A percentile compares a stretch with the other conserved stretches of the same genome.
phyloP scores from a whole-genome alignment of 352 stramenopile genomes.

The Phytophthora aleatoria region DNA sequence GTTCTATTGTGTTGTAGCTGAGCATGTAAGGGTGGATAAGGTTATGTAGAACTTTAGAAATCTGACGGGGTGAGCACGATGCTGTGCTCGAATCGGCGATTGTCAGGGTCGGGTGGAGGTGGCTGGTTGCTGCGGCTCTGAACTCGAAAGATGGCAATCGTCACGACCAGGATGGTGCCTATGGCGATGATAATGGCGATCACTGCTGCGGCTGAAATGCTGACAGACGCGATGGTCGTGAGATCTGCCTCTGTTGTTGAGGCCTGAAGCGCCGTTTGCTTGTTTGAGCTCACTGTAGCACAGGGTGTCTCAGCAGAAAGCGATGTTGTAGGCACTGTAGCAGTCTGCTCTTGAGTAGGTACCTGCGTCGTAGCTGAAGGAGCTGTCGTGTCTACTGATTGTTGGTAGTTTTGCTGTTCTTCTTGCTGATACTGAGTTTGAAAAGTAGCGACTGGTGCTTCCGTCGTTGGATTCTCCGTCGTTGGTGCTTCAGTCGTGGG shows the following conservation, averaged over 20 bases:
- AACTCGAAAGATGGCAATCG: constrained; percentile 17
- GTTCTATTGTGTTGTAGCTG: background rate
- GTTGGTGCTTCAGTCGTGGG: background rate
- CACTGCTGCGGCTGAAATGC: constrained; percentile 26
- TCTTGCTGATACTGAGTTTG: constrained; percentile 8
- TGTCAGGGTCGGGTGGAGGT: background rate
- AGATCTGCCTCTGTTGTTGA: constrained; percentile 19
- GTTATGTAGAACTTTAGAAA: constrained; percentile 5
- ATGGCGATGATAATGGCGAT: constrained; percentile 26
- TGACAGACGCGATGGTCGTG: constrained; percentile 10
- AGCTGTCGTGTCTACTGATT: background rate
- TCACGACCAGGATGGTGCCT: constrained; percentile 22
- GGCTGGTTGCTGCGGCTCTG: constrained; percentile 2
- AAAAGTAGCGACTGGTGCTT: constrained; percentile 2
- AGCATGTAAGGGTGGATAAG: background rate
- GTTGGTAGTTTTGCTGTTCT: background rate
- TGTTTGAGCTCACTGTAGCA: background rate
- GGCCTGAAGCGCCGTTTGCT: constrained; percentile 11
- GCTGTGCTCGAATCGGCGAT: constrained; percentile 17
- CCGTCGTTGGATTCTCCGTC: background rate
- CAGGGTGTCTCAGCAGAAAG: background rate
- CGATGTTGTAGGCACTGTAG: background rate
- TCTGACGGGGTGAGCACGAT: constrained; percentile 35
- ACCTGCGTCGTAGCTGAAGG: constrained; percentile 3
- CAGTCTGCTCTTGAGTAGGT: background rate